phyloP scores from a whole-genome alignment of 2,329 filamentous ascomycete genomes.

The Exophiala calicioides region DNA sequence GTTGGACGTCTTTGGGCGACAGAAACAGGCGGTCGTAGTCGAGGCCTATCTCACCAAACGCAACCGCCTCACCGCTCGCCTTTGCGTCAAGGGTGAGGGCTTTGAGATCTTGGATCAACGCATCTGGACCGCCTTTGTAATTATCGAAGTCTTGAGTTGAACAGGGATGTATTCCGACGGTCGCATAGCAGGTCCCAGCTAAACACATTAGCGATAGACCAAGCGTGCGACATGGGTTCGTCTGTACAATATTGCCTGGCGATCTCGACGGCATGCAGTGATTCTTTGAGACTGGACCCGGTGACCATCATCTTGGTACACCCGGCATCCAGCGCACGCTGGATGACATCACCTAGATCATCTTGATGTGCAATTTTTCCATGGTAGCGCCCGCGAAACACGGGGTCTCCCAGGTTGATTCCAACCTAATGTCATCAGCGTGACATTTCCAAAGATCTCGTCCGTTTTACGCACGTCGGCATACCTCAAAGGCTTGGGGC shows the following conservation, averaged over 20 bases:
- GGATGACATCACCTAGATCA: constrained; percentile 63
- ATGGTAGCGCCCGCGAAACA: constrained; percentile 82
- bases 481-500: constrained; percentile 40
- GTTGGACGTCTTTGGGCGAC: constrained; percentile 74
- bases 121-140: constrained; percentile 48
- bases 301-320: constrained; percentile 92
- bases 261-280: constrained; percentile 70
- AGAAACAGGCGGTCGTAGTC: constrained; percentile 92
- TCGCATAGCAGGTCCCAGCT: constrained; percentile 84
- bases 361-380: constrained; percentile 63
- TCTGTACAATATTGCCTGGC: constrained; percentile 71
- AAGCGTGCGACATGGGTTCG: neutral
- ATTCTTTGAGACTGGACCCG: constrained; percentile 81
- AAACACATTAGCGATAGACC: constrained; percentile 15
- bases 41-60: constrained; percentile 92
- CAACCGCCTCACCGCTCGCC: constrained; percentile 62
- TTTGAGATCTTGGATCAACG: constrained; percentile 60
- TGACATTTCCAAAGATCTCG: neutral
- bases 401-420: constrained; percentile 92
- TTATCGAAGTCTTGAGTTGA: constrained; percentile 75
- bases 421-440: constrained; percentile 61
- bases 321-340: constrained; percentile 73
- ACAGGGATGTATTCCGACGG: constrained; percentile 92
- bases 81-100: constrained; percentile 64
- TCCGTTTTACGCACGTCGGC: constrained; percentile 45